These are phyloP conservation scores for Fusarium transvaalense DNA, from an alignment of 2,329 filamentous ascomycete genomes.

Conservation along the genomic window DNA sequence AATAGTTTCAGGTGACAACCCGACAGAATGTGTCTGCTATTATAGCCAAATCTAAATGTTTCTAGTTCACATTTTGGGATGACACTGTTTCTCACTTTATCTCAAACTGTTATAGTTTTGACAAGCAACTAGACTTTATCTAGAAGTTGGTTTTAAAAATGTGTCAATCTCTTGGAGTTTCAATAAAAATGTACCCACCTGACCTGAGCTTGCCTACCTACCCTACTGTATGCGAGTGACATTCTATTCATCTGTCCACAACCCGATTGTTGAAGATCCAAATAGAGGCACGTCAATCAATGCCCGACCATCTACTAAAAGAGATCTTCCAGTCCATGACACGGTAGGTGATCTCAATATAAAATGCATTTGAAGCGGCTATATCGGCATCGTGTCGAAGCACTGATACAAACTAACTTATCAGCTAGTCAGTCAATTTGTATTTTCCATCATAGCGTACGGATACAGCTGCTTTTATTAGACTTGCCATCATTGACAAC, in stretches of 20 bases:
- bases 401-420: background rate
- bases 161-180: slow-evolving; percentile 1
- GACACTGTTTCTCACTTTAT: background rate
- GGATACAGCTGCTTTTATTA: background rate
- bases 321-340: background rate
- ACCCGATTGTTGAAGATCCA: background rate
- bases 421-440: background rate
- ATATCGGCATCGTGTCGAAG: background rate
- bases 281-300: background rate
- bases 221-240: background rate
- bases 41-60: background rate
- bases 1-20: background rate
- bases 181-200: slow-evolving; percentile 13
- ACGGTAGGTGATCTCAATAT: background rate
- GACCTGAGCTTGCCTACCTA: background rate
- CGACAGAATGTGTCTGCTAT: background rate
- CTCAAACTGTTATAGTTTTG: background rate
- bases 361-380: background rate
- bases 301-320: background rate
- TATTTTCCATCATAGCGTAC: background rate
- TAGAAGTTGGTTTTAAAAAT: slow-evolving; percentile 10
- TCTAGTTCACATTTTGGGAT: background rate
- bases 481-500: background rate
- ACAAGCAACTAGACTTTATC: background rate
- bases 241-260: background rate